Evolutionary conservation across 768 basidiomycete genomes (phyloP), one percentile per base, ranked within the genome.

Genomic region (Trametopsis cervina): DNA sequence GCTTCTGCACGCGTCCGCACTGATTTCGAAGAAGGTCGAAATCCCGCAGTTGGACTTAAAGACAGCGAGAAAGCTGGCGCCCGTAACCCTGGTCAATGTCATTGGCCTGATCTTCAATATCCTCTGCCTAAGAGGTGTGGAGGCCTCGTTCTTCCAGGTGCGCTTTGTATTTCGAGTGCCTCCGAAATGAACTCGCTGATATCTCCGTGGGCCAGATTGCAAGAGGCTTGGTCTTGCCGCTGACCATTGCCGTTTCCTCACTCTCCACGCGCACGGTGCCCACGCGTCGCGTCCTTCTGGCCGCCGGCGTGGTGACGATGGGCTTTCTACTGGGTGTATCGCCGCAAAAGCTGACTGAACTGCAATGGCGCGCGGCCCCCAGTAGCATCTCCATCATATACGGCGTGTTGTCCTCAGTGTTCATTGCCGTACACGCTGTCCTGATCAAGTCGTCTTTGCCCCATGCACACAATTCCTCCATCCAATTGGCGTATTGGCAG

Each of bases 91-190:
- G 1, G 80, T 86, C 38, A 85, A 86, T 57, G 77, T 85, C n/a
- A 66, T 80, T 5, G 85, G 87, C 1, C 71, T 90, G 3, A 76
- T 85, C 1, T 88, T 89, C 70, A 89, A 89, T 54, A 87, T 81
- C 1, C 73, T 88, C 4, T 89, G 88, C 58, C 69, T 89, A 45
- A 74, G 85, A 22, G 81, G 78, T 45, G 85, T 90, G 17, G 87
- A 89, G 47, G 85, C 87, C 2, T 80, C 82, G 0, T 90, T 84
- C 63, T 90, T 88, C 65, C 86, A 88, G 72, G 84, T 83, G 53
- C 29, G 60, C 42, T 4, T 25, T 6, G 13, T 7, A 13, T 15
- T 33, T 13, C 7, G 9, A 33, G 7, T 7, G 9, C 29, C 29
- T 33, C 29, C 29, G 29, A 33, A 33, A 33, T 33, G 7, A 15